Base-by-base conservation (phyloP, 2,329 filamentous ascomycete genomes). In the Ophiognomonia clavigignenti-juglandacearum region DNA sequence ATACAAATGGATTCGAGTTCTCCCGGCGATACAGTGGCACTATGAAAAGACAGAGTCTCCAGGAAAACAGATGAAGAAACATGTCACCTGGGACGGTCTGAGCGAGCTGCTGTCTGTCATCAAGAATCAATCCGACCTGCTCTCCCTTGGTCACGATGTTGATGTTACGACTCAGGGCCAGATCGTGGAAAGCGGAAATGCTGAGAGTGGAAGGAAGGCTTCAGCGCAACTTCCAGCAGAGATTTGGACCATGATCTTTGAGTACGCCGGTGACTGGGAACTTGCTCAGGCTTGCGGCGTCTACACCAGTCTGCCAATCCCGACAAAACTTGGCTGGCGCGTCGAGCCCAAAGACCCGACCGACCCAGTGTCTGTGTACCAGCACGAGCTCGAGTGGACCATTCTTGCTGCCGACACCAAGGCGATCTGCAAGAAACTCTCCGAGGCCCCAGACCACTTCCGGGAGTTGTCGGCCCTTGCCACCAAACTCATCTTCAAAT, bases 401-500 rank as follows among this genome's bases (percentile, higher is more conserved):
- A 84, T 95, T 20, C 77, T 97, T 22, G 85, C 85, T 1, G 82
- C 83, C 45, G 80, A 82, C 29, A 78, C 87, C 6, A 66, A 76
- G 1, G 80, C 84, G 27, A 84, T 95, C 52, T 88, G 88, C 61
- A 78, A 81, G 43, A 83, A 88, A 57, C 77, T 96, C 34, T 79
- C 85, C 6, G 67, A 80, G 31, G 85, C 87, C 16, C 83, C 86
- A 0, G 81, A 85, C 27, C 80, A 80, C 22, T 85, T 88, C 54
- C 71, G 72, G 54, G 74, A 85, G 54, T 74, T 96, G 11, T 93
- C 90, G 0, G 85, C 85, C 3, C 73, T 95, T 1, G 87, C 88
- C 31, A 86, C 93, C 52, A 90, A 91, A 59, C 78, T 96, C 34
- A 90, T 96, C 56, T 89, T 96, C 70, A 90, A 93, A 55, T 96